A percentile compares a stretch with the other conserved stretches of the same genome.
Evolutionary conservation across 805 yeast genomes (phyloP).

Genomic region (Starmera dryadoides): DNA sequence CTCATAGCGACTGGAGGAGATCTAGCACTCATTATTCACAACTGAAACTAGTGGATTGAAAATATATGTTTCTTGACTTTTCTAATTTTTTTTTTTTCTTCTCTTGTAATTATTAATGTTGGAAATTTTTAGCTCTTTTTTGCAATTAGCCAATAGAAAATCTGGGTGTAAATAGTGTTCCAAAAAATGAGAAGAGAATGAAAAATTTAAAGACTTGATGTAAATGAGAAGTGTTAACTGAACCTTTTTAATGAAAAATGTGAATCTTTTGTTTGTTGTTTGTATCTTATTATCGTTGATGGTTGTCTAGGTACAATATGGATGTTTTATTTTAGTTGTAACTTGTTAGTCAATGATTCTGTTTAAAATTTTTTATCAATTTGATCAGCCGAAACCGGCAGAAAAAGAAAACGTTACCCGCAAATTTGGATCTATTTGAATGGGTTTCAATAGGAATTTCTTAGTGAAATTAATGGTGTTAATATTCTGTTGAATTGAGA

Average conservation of each 20-base stretch:
- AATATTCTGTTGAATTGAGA: too few relatives aligned
- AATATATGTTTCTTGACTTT: not conserved
- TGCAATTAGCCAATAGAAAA: not conserved
- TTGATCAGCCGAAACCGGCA: conserved; percentile 2
- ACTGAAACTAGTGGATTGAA: too few relatives aligned
- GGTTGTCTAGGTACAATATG: too few relatives aligned
- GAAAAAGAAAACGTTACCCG: not conserved
- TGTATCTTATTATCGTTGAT: too few relatives aligned
- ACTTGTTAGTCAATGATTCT: too few relatives aligned
- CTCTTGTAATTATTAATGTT: not conserved
- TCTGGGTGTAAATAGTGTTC: not conserved
- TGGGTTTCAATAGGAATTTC: too few relatives aligned
- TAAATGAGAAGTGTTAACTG: not conserved
- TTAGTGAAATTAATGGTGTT: too few relatives aligned
- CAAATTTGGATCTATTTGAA: too few relatives aligned
- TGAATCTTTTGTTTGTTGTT: too few relatives aligned
- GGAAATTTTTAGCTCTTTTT: not conserved
- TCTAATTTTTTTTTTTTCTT: not conserved
- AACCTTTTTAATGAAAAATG: too few relatives aligned
- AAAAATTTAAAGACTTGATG: not conserved
- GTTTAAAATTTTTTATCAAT: conserved; percentile 2
- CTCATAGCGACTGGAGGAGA: not conserved
- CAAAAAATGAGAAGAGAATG: not conserved
- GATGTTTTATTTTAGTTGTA: too few relatives aligned
- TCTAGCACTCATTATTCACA: not conserved